phyloP scores from a whole-genome alignment of 805 yeast species.

The Saccharomycopsis capsularis region DNA sequence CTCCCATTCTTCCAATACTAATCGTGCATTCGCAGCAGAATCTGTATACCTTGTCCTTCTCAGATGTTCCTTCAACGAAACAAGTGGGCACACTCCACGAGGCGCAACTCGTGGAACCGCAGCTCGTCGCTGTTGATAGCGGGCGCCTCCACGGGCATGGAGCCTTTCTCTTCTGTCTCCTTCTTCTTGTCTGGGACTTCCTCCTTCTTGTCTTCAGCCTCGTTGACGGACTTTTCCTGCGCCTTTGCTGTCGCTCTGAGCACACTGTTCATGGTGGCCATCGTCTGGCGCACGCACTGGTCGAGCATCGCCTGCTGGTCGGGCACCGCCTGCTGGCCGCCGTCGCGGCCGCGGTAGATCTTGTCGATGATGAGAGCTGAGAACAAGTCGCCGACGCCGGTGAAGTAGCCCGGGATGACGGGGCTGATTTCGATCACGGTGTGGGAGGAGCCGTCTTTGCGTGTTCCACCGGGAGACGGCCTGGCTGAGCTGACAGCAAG shows the following conservation, averaged over 20 bases:
- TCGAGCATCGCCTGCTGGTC: constrained; percentile 22
- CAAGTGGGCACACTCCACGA: constrained; percentile 4
- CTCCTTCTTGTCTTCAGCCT: not conserved
- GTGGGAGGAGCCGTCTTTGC: not conserved
- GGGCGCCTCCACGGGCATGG: not conserved
- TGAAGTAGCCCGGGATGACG: constrained; percentile 70
- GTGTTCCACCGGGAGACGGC: too few species aligned
- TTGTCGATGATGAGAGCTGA: constrained; percentile 72
- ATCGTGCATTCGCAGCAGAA: too few species aligned
- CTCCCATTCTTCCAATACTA: too few species aligned
- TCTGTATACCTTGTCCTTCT: too few species aligned
- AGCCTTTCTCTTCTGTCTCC: not conserved
- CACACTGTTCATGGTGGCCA: constrained; percentile 48
- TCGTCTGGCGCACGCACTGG: constrained; percentile 45
- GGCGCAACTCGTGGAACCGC: constrained; percentile 10
- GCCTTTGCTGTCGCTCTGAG: constrained; percentile 35
- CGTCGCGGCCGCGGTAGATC: constrained; percentile 32
- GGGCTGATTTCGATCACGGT: constrained; percentile 30
- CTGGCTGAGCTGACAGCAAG: constrained; percentile 24
- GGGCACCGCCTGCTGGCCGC: constrained; percentile 20
- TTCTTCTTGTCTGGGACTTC: constrained; percentile 6
- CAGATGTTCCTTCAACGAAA: too few species aligned
- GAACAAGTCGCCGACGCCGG: constrained; percentile 93
- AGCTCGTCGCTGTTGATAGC: constrained; percentile 2
- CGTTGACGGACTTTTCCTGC: not conserved